These are phyloP conservation scores for Pilasporangium apinafurcum DNA, from an alignment of 352 stramenopile species.

Conservation along the genomic window DNA sequence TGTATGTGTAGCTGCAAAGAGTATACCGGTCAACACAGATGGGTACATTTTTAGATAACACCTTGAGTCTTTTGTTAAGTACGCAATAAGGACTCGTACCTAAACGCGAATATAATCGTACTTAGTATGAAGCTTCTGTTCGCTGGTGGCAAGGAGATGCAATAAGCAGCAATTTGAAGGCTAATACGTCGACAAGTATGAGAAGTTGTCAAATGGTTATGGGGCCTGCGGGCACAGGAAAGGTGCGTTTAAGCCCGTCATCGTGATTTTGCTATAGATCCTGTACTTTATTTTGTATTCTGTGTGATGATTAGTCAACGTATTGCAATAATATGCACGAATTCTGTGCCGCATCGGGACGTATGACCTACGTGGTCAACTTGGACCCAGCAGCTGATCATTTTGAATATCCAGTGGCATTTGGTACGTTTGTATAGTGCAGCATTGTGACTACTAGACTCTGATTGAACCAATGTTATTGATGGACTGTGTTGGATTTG, in stretches of 20 bases:
- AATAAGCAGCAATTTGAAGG: too few relatives aligned
- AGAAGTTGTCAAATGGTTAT: constrained; percentile 90
- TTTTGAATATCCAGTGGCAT: constrained; percentile 85
- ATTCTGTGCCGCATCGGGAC: constrained; percentile 77
- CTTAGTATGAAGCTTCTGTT: too few relatives aligned
- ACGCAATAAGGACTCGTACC: too few relatives aligned
- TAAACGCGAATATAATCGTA: too few relatives aligned
- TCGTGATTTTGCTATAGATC: neutral
- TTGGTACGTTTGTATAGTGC: constrained; percentile 44
- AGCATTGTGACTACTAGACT: constrained; percentile 5
- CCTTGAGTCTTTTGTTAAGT: too few relatives aligned
- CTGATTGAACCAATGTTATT: neutral
- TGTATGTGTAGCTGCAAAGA: too few relatives aligned
- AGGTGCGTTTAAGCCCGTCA: constrained; percentile 29
- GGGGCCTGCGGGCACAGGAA: constrained; percentile 87
- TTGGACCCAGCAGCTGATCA: constrained; percentile 93
- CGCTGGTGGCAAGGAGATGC: too few relatives aligned
- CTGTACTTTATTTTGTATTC: neutral
- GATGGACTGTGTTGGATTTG: constrained; percentile 6
- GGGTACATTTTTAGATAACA: too few relatives aligned
- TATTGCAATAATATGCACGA: constrained; percentile 94
- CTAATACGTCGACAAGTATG: constrained; percentile 32
- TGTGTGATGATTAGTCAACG: constrained; percentile 58
- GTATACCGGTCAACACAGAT: too few relatives aligned
- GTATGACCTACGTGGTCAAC: constrained; percentile 95